A percentile compares a stretch with the other conserved stretches of the same genome.
phyloP scores from a whole-genome alignment of 208 protist species.

The Naegleria fowleri region DNA sequence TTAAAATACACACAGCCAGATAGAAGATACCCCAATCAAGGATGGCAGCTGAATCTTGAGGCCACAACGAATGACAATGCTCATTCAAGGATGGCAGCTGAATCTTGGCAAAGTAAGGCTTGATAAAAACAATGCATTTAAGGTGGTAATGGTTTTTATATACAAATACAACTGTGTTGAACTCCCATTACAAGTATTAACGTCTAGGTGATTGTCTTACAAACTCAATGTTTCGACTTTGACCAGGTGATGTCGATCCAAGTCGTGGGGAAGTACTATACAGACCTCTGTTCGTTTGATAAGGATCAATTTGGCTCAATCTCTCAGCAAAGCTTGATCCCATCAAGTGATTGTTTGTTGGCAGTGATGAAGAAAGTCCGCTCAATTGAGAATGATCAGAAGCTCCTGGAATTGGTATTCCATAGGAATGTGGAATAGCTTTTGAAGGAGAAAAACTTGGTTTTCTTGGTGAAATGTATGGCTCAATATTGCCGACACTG shows the following conservation, averaged over 20 bases:
- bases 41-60: too few relatives aligned
- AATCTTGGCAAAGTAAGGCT: too few relatives aligned
- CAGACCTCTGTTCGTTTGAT: neutral
- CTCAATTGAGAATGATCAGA: neutral
- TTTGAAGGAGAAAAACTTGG: neutral
- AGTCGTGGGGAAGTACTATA: neutral
- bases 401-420: neutral
- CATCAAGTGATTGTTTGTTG: neutral
- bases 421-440: neutral
- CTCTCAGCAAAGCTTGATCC: neutral
- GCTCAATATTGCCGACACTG: neutral
- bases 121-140: too few relatives aligned
- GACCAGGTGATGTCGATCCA: neutral
- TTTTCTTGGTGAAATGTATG: neutral
- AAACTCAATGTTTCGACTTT: neutral
- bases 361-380: neutral
- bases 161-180: too few relatives aligned
- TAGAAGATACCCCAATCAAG: too few relatives aligned
- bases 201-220: neutral
- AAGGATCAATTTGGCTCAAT: neutral
- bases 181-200: neutral
- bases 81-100: too few relatives aligned
- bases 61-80: too few relatives aligned
- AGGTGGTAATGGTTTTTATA: too few relatives aligned
- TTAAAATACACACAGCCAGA: too few relatives aligned